Percentiles rank a stretch among this genome's conserved stretches.
Evolutionary conservation across 352 stramenopile species (phyloP).

Genomic region (Phytophthora rubi): DNA sequence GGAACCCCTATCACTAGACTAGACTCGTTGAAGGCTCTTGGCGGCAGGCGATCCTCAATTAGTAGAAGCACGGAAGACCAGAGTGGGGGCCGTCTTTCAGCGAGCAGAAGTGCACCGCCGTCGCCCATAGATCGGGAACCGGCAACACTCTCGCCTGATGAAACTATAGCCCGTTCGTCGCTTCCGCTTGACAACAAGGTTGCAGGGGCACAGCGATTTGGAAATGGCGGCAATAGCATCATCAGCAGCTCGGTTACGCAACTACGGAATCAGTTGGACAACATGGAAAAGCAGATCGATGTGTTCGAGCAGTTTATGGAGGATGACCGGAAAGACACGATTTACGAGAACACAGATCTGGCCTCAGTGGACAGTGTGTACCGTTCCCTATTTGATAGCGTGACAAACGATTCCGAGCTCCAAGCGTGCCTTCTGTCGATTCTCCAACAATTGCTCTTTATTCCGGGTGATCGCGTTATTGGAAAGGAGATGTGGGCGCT

Average conservation of each 20-base stretch:
- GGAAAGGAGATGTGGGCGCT: slow-evolving; percentile 90
- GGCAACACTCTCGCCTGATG: slow-evolving; percentile 39
- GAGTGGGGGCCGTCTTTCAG: slow-evolving; percentile 27
- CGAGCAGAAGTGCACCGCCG: slow-evolving; percentile 61
- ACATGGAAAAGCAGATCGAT: slow-evolving; percentile 90
- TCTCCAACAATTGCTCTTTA: slow-evolving; percentile 87
- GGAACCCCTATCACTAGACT: slow-evolving; percentile 38
- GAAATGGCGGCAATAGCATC: slow-evolving; percentile 54
- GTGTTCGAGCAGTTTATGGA: slow-evolving; percentile 91
- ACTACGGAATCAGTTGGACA: slow-evolving; percentile 83
- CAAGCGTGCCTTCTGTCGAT: slow-evolving; percentile 81
- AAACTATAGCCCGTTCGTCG: slow-evolving; percentile 34
- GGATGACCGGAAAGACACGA: slow-evolving; percentile 87
- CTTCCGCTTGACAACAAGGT: slow-evolving; percentile 30
- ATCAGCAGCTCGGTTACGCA: slow-evolving; percentile 79
- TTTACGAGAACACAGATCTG: slow-evolving; percentile 84
- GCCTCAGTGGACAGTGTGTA: slow-evolving; percentile 77
- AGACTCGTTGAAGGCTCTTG: slow-evolving; percentile 41
- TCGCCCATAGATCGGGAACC: slow-evolving; percentile 56
- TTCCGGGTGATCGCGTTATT: slow-evolving; percentile 79
- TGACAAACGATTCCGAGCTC: slow-evolving; percentile 67
- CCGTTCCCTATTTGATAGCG: slow-evolving; percentile 56
- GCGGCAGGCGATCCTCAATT: slow-evolving; percentile 31
- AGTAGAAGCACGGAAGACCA: slow-evolving; percentile 30
- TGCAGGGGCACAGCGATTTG: slow-evolving; percentile 15